Conservation (phyloP, 2,329 filamentous ascomycete species). For the Thermomyces lanuginosus region DNA sequence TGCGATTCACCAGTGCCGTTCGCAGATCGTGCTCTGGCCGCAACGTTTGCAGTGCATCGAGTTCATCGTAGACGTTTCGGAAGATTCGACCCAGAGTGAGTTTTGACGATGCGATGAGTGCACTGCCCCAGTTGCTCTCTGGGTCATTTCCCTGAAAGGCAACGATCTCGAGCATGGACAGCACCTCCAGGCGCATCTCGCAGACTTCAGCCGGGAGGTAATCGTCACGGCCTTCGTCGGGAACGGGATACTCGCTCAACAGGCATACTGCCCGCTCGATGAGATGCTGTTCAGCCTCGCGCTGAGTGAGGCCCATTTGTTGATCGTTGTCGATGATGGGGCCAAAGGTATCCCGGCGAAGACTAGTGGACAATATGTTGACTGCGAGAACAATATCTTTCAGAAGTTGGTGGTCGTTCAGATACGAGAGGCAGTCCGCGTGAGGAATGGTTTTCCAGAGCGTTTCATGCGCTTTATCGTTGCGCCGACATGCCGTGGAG, state of each 20-base stretch:
- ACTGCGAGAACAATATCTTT: constrained; percentile 39
- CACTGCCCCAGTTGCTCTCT: constrained; percentile 41
- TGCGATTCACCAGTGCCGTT: constrained; percentile 39
- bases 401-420: constrained; percentile 42
- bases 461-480: constrained; percentile 24
- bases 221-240: constrained; percentile 27
- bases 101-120: constrained; percentile 51
- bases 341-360: constrained; percentile 37
- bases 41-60: constrained; percentile 44
- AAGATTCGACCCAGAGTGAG: constrained; percentile 60
- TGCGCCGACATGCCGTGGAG: constrained; percentile 31
- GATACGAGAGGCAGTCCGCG: constrained; percentile 42
- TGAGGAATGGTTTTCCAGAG: constrained; percentile 44
- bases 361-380: constrained; percentile 39
- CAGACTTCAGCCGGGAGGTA: constrained; percentile 24
- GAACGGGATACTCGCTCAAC: constrained; percentile 37
- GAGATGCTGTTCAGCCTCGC: constrained; percentile 29
- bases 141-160: constrained; percentile 38
- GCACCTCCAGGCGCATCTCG: constrained; percentile 28
- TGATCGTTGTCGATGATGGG: no score
- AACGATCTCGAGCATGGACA: constrained; percentile 27
- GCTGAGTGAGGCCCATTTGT: constrained; percentile 22
- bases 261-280: constrained; percentile 42
- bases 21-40: constrained; percentile 31
- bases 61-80: constrained; percentile 55